Base-by-base conservation (phyloP, 768 basidiomycete genomes). In the Crassisporium funariophilum region DNA sequence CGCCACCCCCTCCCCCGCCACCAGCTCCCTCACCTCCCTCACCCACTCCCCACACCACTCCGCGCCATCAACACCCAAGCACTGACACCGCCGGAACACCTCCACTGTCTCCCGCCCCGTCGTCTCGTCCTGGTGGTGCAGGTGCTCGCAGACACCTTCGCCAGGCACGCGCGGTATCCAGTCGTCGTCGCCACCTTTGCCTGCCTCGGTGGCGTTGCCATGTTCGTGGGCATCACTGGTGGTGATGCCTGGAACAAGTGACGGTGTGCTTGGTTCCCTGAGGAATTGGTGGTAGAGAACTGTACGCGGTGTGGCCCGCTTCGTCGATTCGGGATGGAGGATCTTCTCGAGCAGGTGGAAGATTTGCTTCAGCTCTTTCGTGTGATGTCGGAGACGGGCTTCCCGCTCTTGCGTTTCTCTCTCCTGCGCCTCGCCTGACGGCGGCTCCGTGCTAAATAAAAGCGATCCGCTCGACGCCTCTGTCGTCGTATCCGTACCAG, bases 221-320 rank as follows among this genome's bases (percentile, higher is more conserved):
- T 64, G 22, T 78, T 77, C 36, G 50, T 53, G 25, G 17, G 21
- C 20, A 17, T 11, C 21, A 21, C 29, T n/a, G 42, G 42, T 45
- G 3, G 44, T 23, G 15, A 42, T 42, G 25, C 25, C 27, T 21
- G 29, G 29, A 2, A n/a, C 11, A 31, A n/a, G 29, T 31, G 29
- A 10, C 3, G 2, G 10, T 10, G 29, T 5, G 15, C 36, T 46
- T 44, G 46, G 60, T 36, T 78, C 81, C 22, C 57, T 55, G 27
- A 98, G 73, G 67, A 97, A 98, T 0, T 81, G 76, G 59, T 98
- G 94, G 47, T 78, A 78, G 36, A 98, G 74, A 13, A 87, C 91
- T 5, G 79, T 72, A 13, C 76, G 75, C 3, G 95, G 91, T 3
- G 90, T 92, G 45, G 84, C 77, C 16, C 95, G 81, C 43, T 79